These are phyloP conservation scores for Kuraishia capsulata DNA, from an alignment of 805 yeast species.

Conservation along the genomic window DNA sequence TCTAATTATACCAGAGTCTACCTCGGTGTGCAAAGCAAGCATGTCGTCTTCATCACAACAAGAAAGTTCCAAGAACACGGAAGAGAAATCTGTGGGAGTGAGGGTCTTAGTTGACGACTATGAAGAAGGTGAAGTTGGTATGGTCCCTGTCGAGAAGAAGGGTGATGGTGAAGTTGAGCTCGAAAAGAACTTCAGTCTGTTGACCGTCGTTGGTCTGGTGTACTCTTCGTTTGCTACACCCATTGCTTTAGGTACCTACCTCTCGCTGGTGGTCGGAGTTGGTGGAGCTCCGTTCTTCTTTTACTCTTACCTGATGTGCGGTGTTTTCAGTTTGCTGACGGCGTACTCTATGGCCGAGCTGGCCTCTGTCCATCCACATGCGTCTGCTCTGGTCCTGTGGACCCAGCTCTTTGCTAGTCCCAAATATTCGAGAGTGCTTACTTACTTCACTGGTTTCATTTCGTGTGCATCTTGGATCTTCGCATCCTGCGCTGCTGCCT, in stretches of 20 bases:
- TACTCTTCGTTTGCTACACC: conserved; percentile 2
- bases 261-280: background rate
- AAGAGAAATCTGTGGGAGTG: background rate
- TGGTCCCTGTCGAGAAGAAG: background rate
- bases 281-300: conserved; percentile 1
- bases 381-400: conserved; percentile 8
- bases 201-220: conserved; percentile 1
- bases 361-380: conserved; percentile 13
- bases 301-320: background rate
- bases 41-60: background rate
- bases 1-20: background rate
- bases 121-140: background rate
- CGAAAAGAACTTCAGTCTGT: background rate
- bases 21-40: background rate
- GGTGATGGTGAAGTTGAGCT: background rate
- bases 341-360: conserved; percentile 8
- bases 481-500: background rate
- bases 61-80: background rate
- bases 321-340: conserved; percentile 1
- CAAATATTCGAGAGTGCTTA: background rate
- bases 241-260: conserved; percentile 1
- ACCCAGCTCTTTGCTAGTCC: background rate
- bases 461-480: background rate
- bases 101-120: background rate
- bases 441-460: background rate